phyloP scores from a whole-genome alignment of 306 rosid genomes.

The Astragalus membranaceus region DNA sequence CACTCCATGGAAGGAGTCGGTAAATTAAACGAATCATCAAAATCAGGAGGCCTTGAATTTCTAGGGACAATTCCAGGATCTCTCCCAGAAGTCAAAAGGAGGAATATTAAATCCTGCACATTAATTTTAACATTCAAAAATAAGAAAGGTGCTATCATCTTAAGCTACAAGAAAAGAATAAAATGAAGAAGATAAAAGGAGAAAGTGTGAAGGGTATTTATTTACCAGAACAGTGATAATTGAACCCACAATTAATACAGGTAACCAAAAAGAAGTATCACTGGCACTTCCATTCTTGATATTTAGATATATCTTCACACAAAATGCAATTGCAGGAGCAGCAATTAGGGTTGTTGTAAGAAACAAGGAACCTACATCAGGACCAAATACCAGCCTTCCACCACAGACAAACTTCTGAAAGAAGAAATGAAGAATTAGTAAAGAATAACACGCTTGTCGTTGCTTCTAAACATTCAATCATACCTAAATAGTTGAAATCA shows the following conservation, averaged over 20 bases:
- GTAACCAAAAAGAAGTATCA: constrained; percentile 32
- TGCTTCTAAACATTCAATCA: constrained; percentile 6
- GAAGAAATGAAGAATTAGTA: constrained; percentile 28
- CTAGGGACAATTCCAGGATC: constrained; percentile 97
- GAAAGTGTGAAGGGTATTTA: neutral
- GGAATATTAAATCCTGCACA: constrained; percentile 79
- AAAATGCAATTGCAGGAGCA: constrained; percentile 71
- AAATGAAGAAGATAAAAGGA: neutral
- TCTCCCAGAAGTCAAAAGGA: constrained; percentile 74
- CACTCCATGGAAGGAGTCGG: constrained; percentile 97
- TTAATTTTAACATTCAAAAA: constrained; percentile 21
- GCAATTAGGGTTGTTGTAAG: constrained; percentile 61
- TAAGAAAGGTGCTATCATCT: constrained; percentile 4
- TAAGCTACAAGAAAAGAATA: constrained; percentile 6
- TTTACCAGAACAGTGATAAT: constrained; percentile 68
- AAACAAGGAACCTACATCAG: constrained; percentile 71
- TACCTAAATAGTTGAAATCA: neutral
- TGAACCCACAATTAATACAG: constrained; percentile 43
- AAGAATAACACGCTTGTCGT: neutral
- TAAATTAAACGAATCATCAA: constrained; percentile 48
- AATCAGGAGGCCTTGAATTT: constrained; percentile 74
- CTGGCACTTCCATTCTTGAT: constrained; percentile 11
- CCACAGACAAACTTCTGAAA: constrained; percentile 78
- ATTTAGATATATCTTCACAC: constrained; percentile 44
- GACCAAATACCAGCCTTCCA: constrained; percentile 93